phyloP scores from a whole-genome alignment of 495 filamentous ascomycete genomes.

The Pyrenula aspistea region DNA sequence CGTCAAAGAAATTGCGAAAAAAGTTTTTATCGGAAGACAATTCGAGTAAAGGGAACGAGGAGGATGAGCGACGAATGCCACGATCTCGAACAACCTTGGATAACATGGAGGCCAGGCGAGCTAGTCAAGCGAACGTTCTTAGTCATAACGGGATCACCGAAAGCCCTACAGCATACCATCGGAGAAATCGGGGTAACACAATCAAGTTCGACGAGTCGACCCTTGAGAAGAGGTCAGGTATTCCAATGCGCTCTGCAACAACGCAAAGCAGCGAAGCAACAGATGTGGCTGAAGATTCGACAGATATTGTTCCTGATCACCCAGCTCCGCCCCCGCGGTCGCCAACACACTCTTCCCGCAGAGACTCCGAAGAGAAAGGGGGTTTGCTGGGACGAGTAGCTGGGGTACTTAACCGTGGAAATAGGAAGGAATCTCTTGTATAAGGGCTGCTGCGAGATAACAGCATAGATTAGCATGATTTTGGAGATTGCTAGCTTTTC shows the following conservation, averaged over 20 bases:
- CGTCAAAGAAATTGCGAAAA: neutral
- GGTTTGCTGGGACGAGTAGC: neutral
- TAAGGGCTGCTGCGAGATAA: neutral
- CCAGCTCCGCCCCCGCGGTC: neutral
- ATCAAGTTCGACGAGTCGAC: neutral
- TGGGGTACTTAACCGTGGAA: conserved; percentile 1
- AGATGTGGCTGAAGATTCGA: neutral
- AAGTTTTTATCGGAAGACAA: neutral
- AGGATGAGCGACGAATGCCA: neutral
- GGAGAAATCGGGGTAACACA: neutral
- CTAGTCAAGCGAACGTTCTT: neutral
- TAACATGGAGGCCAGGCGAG: neutral
- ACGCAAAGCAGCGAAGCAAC: neutral
- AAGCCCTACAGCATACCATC: neutral
- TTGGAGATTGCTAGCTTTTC: neutral
- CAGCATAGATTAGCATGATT: neutral
- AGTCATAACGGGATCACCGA: neutral
- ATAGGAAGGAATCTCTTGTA: neutral
- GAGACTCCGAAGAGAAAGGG: neutral
- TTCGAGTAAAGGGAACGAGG: neutral
- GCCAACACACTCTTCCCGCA: neutral
- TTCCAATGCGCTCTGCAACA: neutral
- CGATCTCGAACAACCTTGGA: neutral
- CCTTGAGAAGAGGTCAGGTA: neutral
- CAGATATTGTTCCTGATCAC: neutral